Evolutionary conservation across 2,329 filamentous ascomycete genomes (phyloP).

Genomic region (Aspergillus intermedius): DNA sequence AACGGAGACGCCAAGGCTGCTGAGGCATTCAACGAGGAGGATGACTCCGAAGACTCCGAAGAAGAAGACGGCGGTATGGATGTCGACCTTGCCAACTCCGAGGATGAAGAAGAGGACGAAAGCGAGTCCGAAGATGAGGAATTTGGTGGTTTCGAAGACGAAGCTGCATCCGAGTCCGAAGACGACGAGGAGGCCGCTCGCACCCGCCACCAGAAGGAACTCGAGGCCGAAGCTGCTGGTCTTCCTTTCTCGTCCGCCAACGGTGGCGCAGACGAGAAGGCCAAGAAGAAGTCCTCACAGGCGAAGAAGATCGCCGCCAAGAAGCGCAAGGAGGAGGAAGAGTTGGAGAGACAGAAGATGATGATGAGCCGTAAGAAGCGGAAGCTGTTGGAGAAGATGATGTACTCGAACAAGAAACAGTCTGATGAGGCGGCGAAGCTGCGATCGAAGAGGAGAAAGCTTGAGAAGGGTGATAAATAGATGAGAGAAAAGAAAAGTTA

Average conservation of each 20-base stretch:
- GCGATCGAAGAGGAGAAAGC: slow-evolving; percentile 79
- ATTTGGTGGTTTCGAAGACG: slow-evolving; percentile 48
- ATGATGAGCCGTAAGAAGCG: slow-evolving; percentile 98
- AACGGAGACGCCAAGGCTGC: background rate
- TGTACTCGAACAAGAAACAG: slow-evolving; percentile 89
- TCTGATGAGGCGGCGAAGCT: slow-evolving; percentile 83
- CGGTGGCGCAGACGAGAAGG: slow-evolving; percentile 50
- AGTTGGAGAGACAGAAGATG: slow-evolving; percentile 87
- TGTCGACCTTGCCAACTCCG: slow-evolving; percentile 41
- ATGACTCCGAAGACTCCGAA: slow-evolving; percentile 39
- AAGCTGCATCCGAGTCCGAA: slow-evolving; percentile 42
- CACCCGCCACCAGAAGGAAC: slow-evolving; percentile 73
- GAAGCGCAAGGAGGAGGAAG: slow-evolving; percentile 67
- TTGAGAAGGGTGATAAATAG: slow-evolving; percentile 57
- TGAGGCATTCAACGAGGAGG: slow-evolving; percentile 14
- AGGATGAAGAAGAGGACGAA: slow-evolving; percentile 44
- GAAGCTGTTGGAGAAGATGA: slow-evolving; percentile 96
- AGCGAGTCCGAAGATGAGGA: slow-evolving; percentile 40
- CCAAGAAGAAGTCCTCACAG: slow-evolving; percentile 64
- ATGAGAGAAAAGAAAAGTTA: slow-evolving; percentile 17
- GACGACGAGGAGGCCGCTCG: slow-evolving; percentile 58
- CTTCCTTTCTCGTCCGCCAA: slow-evolving; percentile 38
- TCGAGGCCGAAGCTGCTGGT: slow-evolving; percentile 85
- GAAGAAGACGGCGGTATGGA: slow-evolving; percentile 48
- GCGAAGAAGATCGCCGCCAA: slow-evolving; percentile 62